Conservation (phyloP, 2,329 filamentous ascomycete species). For the Verticillium albo-atrum region DNA sequence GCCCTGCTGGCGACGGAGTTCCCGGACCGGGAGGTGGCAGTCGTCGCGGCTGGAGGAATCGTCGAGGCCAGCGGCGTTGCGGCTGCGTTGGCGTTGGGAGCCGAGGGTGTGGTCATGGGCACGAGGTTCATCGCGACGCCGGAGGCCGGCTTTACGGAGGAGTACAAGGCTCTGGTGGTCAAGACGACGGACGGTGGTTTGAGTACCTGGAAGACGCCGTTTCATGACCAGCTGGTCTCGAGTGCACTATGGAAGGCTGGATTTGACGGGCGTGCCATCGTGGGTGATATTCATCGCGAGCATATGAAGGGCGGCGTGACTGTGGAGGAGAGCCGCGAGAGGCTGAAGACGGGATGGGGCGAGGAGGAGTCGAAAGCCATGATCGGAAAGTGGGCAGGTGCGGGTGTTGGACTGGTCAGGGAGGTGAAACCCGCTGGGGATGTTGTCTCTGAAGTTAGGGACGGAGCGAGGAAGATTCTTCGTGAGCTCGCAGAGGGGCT, state of each 20-base stretch:
- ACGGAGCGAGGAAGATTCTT: constrained; percentile 29
- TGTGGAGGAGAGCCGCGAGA: constrained; percentile 14
- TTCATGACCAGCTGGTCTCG: constrained; percentile 36
- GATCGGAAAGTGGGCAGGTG: constrained; percentile 35
- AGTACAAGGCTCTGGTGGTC: constrained; percentile 34
- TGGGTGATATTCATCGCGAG: constrained; percentile 32
- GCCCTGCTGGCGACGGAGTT: constrained; percentile 38
- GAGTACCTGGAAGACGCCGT: constrained; percentile 42
- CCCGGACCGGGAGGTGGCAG: constrained; percentile 23
- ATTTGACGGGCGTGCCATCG: constrained; percentile 40
- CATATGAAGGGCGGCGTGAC: constrained; percentile 14
- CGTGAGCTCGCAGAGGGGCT: constrained; percentile 18
- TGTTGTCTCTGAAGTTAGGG: constrained; percentile 36
- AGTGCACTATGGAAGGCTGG: constrained; percentile 33
- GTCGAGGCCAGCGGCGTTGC: constrained; percentile 50
- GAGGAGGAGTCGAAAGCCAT: constrained; percentile 26
- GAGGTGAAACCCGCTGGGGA: constrained; percentile 33
- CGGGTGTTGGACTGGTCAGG: constrained; percentile 40
- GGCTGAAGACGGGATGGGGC: constrained; percentile 30
- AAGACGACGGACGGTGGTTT: constrained; percentile 36
- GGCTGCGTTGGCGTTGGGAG: constrained; percentile 47
- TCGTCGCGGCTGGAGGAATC: constrained; percentile 59
- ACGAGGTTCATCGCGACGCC: constrained; percentile 40
- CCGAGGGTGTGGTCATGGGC: constrained; percentile 39
- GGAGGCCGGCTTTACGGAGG: constrained; percentile 37